Base-by-base conservation (phyloP, 768 basidiomycete genomes). In the Pleurotus platypus region DNA sequence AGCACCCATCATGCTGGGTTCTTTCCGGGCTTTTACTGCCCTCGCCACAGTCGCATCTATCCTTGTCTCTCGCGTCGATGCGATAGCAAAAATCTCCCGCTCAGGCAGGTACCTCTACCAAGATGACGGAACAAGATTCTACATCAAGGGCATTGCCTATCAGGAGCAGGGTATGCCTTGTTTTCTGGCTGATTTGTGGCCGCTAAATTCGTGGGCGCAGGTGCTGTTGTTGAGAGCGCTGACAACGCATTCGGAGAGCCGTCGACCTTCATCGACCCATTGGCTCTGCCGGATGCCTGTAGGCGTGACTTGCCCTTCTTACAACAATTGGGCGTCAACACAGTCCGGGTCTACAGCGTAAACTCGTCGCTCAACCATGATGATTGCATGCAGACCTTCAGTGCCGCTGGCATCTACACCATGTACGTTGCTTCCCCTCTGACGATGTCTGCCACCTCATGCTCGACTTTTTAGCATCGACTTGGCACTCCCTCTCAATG, bases 141-240 rank as follows among this genome's bases (percentile, higher is more conserved):
- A 85, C 72, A 89, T 97, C 73, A 92, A 91, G 70, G 92, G 91
- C 54, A 72, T 93, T 56, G 89, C 90, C 9, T 94, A 94, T 70
- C 91, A 93, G 68, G 77, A 82, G 59, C 90, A 93, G 72, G 92
- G 94, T 84, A 57, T 57, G 45, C 35, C 59, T 40, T 7, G 11
- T 56, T 42, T 42, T 60, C n/a, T 9, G 22, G 8, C 49, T 26
- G 4, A 20, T 22, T 24, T 27, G 42, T 50, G 18, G 48, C 40
- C 37, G 13, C 38, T 22, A 56, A 30, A 40, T 58, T 57, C 54
- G 5, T 43, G 51, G 16, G 56, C 58, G 26, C 58, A 78, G 78
- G 78, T 51, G 69, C 61, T 18, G 77, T 79, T 39, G 68, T 81
- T 45, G 70, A 67, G 38, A 75, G 78, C 58, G 62, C 73, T 1